Conservation (phyloP, 768 basidiomycete genomes). For the Clavaria fumosa region DNA sequence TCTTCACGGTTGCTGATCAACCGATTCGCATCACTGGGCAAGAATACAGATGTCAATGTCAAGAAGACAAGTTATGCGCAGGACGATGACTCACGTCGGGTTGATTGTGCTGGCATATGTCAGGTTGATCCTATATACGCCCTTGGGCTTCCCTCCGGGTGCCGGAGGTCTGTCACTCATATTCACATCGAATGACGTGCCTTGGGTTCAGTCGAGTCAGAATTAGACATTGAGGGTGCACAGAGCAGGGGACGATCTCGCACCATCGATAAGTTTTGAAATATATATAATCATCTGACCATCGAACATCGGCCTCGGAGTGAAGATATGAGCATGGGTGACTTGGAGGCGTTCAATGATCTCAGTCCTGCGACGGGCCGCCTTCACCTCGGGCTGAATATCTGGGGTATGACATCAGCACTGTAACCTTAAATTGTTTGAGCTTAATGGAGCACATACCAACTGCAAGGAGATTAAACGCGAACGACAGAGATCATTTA, state of each 20-base stretch:
- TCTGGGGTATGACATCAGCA: too few relatives aligned
- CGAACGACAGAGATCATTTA: too few relatives aligned
- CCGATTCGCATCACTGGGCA: slow-evolving; percentile 16
- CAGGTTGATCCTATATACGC: slow-evolving; percentile 20
- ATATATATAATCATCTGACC: slow-evolving; percentile 28
- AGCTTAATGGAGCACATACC: too few relatives aligned
- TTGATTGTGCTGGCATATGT: slow-evolving; percentile 24
- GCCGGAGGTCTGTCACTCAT: slow-evolving; percentile 4
- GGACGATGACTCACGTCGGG: slow-evolving; percentile 18
- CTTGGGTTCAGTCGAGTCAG: too few relatives aligned
- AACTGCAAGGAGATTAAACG: too few relatives aligned
- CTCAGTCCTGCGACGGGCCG: slow-evolving; percentile 15
- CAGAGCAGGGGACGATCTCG: too few relatives aligned
- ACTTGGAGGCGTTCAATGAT: slow-evolving; percentile 27
- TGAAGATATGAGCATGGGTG: slow-evolving; percentile 21
- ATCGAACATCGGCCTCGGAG: slow-evolving; percentile 31
- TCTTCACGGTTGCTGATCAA: slow-evolving; percentile 9
- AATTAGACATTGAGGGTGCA: too few relatives aligned
- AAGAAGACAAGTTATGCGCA: background rate
- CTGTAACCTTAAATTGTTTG: too few relatives aligned
- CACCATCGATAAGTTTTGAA: slow-evolving; percentile 17
- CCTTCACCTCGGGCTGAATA: slow-evolving; percentile 12
- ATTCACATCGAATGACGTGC: too few relatives aligned
- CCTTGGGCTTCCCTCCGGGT: too few relatives aligned
- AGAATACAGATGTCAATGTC: slow-evolving; percentile 1